Evolutionary conservation across 140 eudicot species (phyloP), one percentile per base, ranked within the genome.

Genomic region (Flaveria floridana): DNA sequence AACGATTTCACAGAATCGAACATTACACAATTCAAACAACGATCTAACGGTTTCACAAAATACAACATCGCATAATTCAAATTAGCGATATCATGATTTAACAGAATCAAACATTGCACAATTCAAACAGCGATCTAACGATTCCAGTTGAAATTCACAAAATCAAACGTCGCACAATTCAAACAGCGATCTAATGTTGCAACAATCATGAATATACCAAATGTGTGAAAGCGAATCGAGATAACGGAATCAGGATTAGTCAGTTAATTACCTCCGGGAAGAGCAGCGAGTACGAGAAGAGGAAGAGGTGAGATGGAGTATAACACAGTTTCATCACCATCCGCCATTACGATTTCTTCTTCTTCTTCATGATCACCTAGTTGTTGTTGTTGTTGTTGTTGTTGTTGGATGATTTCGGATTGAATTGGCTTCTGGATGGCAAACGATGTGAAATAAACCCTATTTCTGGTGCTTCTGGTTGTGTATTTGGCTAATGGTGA

Each of bases 251-350:
- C 2, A 15, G 20, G 13, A 25, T 28, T 26, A 15, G 65, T 34
- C 7, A 53, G 28, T 13, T 21, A 53, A 19, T 41, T 74, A 93
- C 98, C 98, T 90, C 98, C 98, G 62, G 98, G 98, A 70, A 93
- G 96, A 34, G 97, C 91, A 72, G 87, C 97, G 39, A 93, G 72
- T 39, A 86, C 25, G 46, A 93, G 80, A 62, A 93, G 68, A 65
- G 93, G 86, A 10, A 87, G 77, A 75, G 98, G 98, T 14, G 86
- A 83, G 55, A 88, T 39, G 2, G 98, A 93, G 78, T 93, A 86
- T 51, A 93, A 59, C 19, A 76, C 37, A 41, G 78, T 90, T 28
- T 25, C 76, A 61, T 66, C 16, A 62, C 19, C 61, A 34, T 44
- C 74, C 72, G 16, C 82, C 55, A 64, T 81, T 21, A 57, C 81